Evolutionary conservation across 2,329 filamentous ascomycete species (phyloP).

Genomic region (Paraphoma sp.): DNA sequence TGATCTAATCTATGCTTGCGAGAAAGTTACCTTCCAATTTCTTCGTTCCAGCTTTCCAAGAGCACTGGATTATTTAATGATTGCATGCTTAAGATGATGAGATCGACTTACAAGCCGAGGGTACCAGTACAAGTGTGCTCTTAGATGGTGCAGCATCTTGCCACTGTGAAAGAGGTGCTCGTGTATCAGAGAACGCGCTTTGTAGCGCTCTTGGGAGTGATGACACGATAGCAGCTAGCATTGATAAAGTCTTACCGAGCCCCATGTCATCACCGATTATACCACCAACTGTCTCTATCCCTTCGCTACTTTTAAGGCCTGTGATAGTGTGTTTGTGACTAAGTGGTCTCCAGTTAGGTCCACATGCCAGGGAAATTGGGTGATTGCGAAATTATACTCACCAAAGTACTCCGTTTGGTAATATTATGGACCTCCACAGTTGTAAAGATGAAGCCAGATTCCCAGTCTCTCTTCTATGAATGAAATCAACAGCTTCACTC

Average conservation of each 20-base stretch:
- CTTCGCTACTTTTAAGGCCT: constrained; percentile 47
- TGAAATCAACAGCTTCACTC: constrained; percentile 18
- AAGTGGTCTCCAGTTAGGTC: constrained; percentile 2
- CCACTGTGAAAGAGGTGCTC: neutral
- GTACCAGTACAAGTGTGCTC: constrained; percentile 23
- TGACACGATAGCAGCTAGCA: constrained; percentile 18
- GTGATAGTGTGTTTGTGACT: constrained; percentile 71
- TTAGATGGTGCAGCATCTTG: constrained; percentile 2
- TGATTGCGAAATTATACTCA: neutral
- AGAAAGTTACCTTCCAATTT: neutral
- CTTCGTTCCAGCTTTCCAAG: neutral
- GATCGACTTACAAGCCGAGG: constrained; percentile 14
- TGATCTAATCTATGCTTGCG: neutral
- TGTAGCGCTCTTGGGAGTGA: constrained; percentile 11
- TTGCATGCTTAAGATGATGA: neutral
- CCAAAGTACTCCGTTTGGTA: neutral
- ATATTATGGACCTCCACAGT: neutral
- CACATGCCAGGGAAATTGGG: neutral
- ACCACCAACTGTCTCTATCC: constrained; percentile 23
- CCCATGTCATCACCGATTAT: constrained; percentile 36
- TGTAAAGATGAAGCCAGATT: constrained; percentile 6
- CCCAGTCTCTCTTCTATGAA: constrained; percentile 11
- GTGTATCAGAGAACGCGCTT: constrained; percentile 1
- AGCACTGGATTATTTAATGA: neutral
- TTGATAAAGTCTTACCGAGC: constrained; percentile 24